Evolutionary conservation across 2,329 filamentous ascomycete species (phyloP), one percentile per base, ranked within the genome.

Genomic region (Eutypella sp.): DNA sequence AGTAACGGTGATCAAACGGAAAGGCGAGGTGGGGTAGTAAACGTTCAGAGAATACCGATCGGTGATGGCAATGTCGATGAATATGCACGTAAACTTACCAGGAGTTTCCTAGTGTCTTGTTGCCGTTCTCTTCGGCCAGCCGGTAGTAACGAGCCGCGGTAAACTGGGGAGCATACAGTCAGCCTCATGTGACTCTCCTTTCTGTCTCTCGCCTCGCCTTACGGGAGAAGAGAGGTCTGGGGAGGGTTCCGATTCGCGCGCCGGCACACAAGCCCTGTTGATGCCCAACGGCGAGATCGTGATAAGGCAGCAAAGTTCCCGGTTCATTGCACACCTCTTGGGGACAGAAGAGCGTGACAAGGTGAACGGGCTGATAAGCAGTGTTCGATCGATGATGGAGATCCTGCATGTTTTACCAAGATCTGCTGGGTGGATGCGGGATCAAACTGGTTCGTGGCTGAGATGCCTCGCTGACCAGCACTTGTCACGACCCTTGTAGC

Each of bases 101-200:
- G 58, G 88, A 87, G 72, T 97, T 96, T 51, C 93, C 93, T 53
- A 97, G 74, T 45, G 83, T 90, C 74, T 95, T 96, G 68, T 84
- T 87, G 42, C 92, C 92, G 63, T 84, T 87, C 61, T 88, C 77
- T 70, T 97, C 93, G 31, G 93, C 91, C 60, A 92, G 78, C 60
- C 92, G 88, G 67, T 96, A 89, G 71, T 96, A 96, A 68, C 87
- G 88, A 56, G 93, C 91, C 59, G 93, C 78, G 58, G 76, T 79
- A 71, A 82, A 89, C 87, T 91, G 66, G 53, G 42, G 52, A 54
- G 56, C 60, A 56, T 57, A 54, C 52, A 57, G 67, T 76, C 70
- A 81, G 77, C 73, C 67, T 75, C 70, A 73, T 72, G 66, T 70
- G 69, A 64, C 54, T 45, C 49, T 46, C 48, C 46, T 47, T 41